Conservation (phyloP, 257 asterid species). For the Fraxinus quadrangulata region DNA sequence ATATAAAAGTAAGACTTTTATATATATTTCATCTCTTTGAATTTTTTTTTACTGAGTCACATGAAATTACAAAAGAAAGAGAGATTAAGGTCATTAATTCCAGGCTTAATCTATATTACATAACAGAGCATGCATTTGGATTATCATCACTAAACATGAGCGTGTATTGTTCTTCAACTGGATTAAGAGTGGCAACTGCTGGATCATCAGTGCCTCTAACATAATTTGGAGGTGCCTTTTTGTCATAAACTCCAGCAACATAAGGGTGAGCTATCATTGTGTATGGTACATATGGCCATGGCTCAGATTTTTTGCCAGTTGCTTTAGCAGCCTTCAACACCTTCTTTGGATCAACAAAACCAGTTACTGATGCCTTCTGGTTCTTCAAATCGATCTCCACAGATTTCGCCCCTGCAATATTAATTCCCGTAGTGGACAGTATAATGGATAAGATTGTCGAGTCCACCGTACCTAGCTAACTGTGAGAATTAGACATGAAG, state of each 20-base stretch:
- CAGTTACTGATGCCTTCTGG: slow-evolving; percentile 82
- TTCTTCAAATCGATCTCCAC: slow-evolving; percentile 79
- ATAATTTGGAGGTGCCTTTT: slow-evolving; percentile 75
- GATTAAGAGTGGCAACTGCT: slow-evolving; percentile 64
- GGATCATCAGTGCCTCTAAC: slow-evolving; percentile 74
- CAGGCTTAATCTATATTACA: slow-evolving; percentile 38
- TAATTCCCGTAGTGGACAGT: not conserved
- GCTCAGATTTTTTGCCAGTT: slow-evolving; percentile 68
- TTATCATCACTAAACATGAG: slow-evolving; percentile 92
- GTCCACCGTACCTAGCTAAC: not conserved
- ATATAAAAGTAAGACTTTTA: not conserved
- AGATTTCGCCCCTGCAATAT: slow-evolving; percentile 59
- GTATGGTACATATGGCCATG: slow-evolving; percentile 86
- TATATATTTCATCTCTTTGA: not conserved
- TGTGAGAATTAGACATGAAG: too few species aligned
- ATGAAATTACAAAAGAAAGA: not conserved
- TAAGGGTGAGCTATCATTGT: slow-evolving; percentile 78
- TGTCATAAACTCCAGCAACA: slow-evolving; percentile 79
- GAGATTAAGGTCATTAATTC: not conserved
- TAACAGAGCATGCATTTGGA: slow-evolving; percentile 73
- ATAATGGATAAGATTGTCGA: not conserved
- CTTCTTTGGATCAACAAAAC: slow-evolving; percentile 75
- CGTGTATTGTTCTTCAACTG: slow-evolving; percentile 67
- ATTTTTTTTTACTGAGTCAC: not conserved
- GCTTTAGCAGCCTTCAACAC: slow-evolving; percentile 68